phyloP scores from a whole-genome alignment of 1,284 basidiomycete species.

The Grifola frondosa region DNA sequence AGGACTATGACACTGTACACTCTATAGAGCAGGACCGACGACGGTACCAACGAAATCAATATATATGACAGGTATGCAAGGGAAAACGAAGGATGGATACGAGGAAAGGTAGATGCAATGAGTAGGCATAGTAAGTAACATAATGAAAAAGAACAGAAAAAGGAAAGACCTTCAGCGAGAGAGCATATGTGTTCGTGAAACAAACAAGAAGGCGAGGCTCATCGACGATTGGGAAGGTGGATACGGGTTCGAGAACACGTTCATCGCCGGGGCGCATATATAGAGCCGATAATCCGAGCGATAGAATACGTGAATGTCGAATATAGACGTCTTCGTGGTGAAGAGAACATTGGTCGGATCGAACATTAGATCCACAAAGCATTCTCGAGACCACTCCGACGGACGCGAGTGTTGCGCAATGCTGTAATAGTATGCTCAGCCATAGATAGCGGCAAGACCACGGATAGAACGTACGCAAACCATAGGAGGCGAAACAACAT shows the following conservation, averaged over 20 bases:
- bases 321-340: constrained; percentile 31
- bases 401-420: constrained; percentile 34
- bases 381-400: constrained; percentile 29
- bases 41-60: no score
- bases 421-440: constrained; percentile 9
- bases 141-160: not conserved
- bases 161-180: no score
- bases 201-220: constrained; percentile 14
- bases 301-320: constrained; percentile 9
- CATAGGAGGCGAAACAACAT: constrained; percentile 12
- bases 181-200: constrained; percentile 12
- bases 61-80: constrained; percentile 1
- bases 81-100: constrained; percentile 1
- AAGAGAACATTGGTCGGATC: constrained; percentile 20
- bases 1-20: no score
- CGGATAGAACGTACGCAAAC: constrained; percentile 30
- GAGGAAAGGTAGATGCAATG: not conserved
- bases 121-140: not conserved
- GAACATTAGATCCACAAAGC: constrained; percentile 16
- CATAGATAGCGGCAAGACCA: constrained; percentile 1
- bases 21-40: no score
- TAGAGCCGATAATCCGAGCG: constrained; percentile 8
- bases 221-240: constrained; percentile 10
- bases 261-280: constrained; percentile 8
- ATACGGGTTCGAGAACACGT: constrained; percentile 11